Percentiles rank a stretch among this genome's conserved stretches.
Conservation (phyloP, 129 eudicot genomes). For the Centaurea solstitialis region DNA sequence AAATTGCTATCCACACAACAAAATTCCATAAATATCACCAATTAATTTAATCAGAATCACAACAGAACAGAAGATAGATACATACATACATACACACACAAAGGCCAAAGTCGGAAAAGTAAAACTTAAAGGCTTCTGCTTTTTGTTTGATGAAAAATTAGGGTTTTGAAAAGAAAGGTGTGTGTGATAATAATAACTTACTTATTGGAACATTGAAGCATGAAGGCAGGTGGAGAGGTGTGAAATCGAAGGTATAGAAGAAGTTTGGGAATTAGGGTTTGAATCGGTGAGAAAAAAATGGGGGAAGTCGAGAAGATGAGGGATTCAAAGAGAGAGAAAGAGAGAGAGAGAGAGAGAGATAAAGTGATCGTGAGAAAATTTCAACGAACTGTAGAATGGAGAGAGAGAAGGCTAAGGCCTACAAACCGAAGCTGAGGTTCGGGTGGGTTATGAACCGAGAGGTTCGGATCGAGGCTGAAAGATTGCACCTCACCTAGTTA, state of each 20-base stretch:
- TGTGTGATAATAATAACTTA: constrained; percentile 40
- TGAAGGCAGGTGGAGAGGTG: constrained; percentile 17
- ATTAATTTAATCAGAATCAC: constrained; percentile 22
- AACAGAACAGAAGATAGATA: constrained; percentile 6
- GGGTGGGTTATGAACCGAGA: constrained; percentile 25
- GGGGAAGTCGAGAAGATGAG: constrained; percentile 43
- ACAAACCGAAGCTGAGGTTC: constrained; percentile 38
- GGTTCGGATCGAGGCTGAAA: constrained; percentile 29
- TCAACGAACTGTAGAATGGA: constrained; percentile 70
- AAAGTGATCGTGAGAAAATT: constrained; percentile 65
- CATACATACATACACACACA: not conserved
- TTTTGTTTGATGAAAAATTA: constrained; percentile 33
- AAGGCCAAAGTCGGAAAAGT: constrained; percentile 11
- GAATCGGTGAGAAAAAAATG: constrained; percentile 50
- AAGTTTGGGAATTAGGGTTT: constrained; percentile 51
- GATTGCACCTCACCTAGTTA: constrained; percentile 12
- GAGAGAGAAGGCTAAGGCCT: constrained; percentile 34
- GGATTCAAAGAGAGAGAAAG: constrained; percentile 22
- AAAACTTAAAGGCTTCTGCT: constrained; percentile 22
- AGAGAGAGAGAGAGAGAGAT: constrained; percentile 40
- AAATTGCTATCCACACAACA: constrained; percentile 5
- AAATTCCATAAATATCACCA: constrained; percentile 9
- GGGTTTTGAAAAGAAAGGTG: constrained; percentile 48
- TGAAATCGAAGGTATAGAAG: no score
- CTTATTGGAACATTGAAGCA: constrained; percentile 24